Evolutionary conservation across 768 basidiomycete species (phyloP).

Genomic region (Cytidiella melzeri): DNA sequence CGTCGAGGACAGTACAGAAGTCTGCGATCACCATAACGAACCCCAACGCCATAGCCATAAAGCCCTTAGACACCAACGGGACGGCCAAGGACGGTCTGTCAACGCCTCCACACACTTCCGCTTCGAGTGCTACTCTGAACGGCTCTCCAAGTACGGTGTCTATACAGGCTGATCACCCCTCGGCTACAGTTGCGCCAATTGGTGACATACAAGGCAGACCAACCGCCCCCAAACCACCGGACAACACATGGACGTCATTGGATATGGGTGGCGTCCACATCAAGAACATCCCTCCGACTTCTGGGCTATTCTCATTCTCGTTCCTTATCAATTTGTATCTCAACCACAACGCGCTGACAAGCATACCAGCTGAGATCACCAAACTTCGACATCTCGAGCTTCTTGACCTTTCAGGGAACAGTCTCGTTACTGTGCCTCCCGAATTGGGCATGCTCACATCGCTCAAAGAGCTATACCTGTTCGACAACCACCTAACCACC

Average conservation of each 20-base stretch:
- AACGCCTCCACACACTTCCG: conserved; percentile 2
- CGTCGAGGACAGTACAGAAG: conserved; percentile 80
- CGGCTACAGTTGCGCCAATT: conserved; percentile 71
- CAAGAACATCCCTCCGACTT: conserved; percentile 78
- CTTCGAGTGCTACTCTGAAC: conserved; percentile 23
- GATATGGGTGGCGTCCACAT: conserved; percentile 96
- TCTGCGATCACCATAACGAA: conserved; percentile 89
- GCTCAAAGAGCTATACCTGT: conserved; percentile 88
- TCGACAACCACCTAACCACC: conserved; percentile 88
- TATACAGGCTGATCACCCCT: conserved; percentile 53
- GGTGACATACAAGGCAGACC: conserved; percentile 55
- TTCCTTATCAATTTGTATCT: conserved; percentile 94
- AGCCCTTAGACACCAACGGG: conserved; percentile 37
- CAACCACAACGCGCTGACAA: conserved; percentile 84
- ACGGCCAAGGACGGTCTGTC: conserved; percentile 21
- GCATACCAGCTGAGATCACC: conserved; percentile 77
- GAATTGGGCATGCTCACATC: conserved; percentile 89
- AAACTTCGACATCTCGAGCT: conserved; percentile 81
- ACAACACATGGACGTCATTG: conserved; percentile 81
- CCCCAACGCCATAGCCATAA: conserved; percentile 62
- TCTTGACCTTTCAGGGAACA: conserved; percentile 90
- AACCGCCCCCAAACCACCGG: conserved; percentile 56
- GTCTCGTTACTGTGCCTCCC: conserved; percentile 66
- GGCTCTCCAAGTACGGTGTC: conserved; percentile 30
- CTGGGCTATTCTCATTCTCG: conserved; percentile 78